A percentile compares a stretch with the other conserved stretches of the same genome.
These are phyloP conservation scores for Cenchrus fungigraminus DNA, from an alignment of 176 grass and related monocot genomes.

Conservation along the genomic window DNA sequence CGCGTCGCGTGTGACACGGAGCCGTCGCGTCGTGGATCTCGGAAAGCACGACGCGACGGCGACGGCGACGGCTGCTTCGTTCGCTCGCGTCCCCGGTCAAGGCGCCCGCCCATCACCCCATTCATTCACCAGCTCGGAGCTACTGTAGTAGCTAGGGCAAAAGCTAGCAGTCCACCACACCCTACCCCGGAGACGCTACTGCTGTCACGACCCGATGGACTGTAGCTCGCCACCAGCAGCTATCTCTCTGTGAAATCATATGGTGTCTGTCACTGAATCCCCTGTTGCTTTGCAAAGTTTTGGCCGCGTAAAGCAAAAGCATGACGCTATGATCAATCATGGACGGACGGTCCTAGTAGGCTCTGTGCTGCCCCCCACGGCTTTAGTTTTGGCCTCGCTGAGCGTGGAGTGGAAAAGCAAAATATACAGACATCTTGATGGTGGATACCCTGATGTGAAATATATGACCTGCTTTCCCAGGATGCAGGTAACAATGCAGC, in stretches of 20 bases:
- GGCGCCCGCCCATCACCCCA: background rate
- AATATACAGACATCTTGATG: conserved; percentile 11
- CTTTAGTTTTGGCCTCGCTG: conserved; percentile 36
- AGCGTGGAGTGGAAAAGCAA: background rate
- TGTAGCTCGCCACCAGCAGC: background rate
- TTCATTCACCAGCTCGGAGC: background rate
- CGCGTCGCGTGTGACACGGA: conserved; percentile 23
- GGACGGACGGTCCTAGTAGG: background rate
- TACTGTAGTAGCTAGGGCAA: background rate
- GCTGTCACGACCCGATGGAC: background rate
- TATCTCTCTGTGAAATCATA: background rate
- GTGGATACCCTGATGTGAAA: conserved; percentile 29
- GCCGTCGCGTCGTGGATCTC: conserved; percentile 45
- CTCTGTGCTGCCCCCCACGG: background rate
- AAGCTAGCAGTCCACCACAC: background rate
- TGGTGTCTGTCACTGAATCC: background rate
- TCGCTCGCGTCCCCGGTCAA: conserved; percentile 20
- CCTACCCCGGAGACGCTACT: conserved; percentile 2
- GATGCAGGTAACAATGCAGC: background rate
- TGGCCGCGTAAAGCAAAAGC: conserved; percentile 49
- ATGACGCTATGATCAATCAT: conserved; percentile 40
- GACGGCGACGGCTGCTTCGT: conserved; percentile 29
- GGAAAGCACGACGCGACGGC: conserved; percentile 20
- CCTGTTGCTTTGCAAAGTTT: conserved; percentile 35
- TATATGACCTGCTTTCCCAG: conserved; percentile 9